A percentile compares a stretch with the other conserved stretches of the same genome.
Evolutionary conservation across 805 yeast species (phyloP).

Genomic region (Candida mattraensis): DNA sequence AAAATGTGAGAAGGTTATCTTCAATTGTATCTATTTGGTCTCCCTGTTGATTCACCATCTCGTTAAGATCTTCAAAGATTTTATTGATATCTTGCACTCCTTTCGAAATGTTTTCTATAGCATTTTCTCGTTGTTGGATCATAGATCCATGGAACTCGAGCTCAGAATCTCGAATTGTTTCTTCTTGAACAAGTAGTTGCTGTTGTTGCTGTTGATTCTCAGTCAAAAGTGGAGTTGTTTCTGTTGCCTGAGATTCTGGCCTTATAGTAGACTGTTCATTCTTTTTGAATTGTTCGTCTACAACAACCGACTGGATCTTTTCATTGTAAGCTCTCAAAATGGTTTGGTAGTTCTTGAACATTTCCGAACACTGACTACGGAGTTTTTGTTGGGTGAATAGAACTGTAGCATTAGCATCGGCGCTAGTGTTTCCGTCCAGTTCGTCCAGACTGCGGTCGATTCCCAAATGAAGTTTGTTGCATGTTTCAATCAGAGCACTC

Average conservation of each 20-base stretch:
- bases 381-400: conserved; percentile 51
- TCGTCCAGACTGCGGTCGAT: conserved; percentile 16
- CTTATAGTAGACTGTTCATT: conserved; percentile 19
- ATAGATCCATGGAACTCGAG: conserved; percentile 62
- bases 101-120: conserved; percentile 67
- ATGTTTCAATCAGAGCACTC: conserved; percentile 22
- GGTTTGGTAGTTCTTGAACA: conserved; percentile 45
- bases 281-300: conserved; percentile 30
- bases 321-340: conserved; percentile 50
- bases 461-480: conserved; percentile 18
- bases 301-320: conserved; percentile 40
- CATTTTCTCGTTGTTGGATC: conserved; percentile 71
- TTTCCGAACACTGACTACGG: conserved; percentile 52
- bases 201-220: conserved; percentile 36
- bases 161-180: conserved; percentile 40
- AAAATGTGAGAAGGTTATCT: conserved; percentile 66
- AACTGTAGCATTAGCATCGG: conserved; percentile 12
- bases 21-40: conserved; percentile 81
- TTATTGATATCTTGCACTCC: conserved; percentile 85
- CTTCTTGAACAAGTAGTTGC: conserved; percentile 36
- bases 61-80: conserved; percentile 78
- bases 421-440: conserved; percentile 10
- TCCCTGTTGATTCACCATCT: conserved; percentile 81
- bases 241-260: conserved; percentile 19
- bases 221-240: conserved; percentile 19